These are phyloP conservation scores for Ganoderma leucocontextum DNA, from an alignment of 1,284 basidiomycete species.

Conservation along the genomic window DNA sequence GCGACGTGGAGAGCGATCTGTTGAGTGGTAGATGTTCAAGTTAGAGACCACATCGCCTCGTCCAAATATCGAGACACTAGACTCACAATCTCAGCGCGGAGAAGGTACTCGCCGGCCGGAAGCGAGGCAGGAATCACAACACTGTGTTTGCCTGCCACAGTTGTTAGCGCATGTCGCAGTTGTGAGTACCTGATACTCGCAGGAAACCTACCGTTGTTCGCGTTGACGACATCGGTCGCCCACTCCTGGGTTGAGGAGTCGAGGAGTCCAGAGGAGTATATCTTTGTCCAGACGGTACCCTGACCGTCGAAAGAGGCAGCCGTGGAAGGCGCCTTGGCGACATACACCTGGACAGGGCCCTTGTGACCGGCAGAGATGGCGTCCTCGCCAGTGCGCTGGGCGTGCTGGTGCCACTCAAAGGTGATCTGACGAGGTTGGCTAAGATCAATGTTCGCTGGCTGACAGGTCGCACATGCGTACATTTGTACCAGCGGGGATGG, in stretches of 20 bases:
- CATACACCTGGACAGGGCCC: conserved; percentile 58
- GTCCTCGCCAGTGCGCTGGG: conserved; percentile 60
- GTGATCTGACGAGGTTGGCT: conserved; percentile 36
- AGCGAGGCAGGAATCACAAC: conserved; percentile 54
- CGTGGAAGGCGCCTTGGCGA: conserved; percentile 57
- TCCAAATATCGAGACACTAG: background rate
- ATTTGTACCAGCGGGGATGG: conserved; percentile 52
- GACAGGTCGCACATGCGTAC: conserved; percentile 35
- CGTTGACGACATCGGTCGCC: conserved; percentile 59
- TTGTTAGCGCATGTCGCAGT: background rate
- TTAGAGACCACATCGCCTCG: background rate
- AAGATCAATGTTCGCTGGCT: background rate
- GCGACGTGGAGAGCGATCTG: conserved; percentile 58
- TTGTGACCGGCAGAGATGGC: conserved; percentile 61
- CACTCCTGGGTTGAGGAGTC: conserved; percentile 47
- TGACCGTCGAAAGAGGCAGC: conserved; percentile 55
- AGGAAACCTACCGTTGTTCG: conserved; percentile 46
- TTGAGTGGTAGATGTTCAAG: background rate
- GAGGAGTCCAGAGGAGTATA: conserved; percentile 57
- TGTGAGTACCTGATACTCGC: no score
- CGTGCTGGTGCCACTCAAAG: conserved; percentile 58
- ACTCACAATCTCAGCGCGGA: conserved; percentile 56
- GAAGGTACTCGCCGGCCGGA: conserved; percentile 58
- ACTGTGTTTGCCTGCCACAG: conserved; percentile 50
- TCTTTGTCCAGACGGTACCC: conserved; percentile 62